Percentiles rank a stretch among this genome's conserved stretches.
Evolutionary conservation across 208 protist genomes (phyloP).

Genomic region (Acanthamoeba triangularis): DNA sequence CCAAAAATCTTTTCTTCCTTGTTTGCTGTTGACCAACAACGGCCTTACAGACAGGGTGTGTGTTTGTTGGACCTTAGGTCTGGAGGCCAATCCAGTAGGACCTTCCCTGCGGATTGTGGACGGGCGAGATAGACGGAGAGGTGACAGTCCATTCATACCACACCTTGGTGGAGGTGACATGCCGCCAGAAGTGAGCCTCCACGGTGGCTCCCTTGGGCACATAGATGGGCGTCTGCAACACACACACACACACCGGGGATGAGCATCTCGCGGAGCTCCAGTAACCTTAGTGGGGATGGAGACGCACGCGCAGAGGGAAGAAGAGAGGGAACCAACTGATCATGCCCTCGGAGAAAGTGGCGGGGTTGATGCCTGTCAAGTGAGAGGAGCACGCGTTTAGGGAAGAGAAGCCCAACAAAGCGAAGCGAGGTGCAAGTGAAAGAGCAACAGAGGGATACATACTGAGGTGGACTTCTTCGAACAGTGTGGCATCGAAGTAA

Average conservation of each 20-base stretch:
- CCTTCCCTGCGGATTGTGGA: conserved; percentile 93
- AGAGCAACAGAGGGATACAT: conserved; percentile 25
- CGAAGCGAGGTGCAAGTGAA: neutral
- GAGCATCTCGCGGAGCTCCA: neutral
- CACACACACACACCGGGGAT: neutral
- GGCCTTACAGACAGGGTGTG: too few relatives aligned
- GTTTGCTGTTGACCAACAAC: too few relatives aligned
- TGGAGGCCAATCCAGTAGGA: conserved; percentile 91
- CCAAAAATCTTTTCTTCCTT: too few relatives aligned
- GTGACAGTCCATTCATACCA: conserved; percentile 96
- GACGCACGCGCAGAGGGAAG: conserved; percentile 73
- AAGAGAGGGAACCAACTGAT: conserved; percentile 93
- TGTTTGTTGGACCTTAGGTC: too few relatives aligned
- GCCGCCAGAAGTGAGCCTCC: conserved; percentile 83
- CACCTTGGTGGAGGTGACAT: conserved; percentile 83
- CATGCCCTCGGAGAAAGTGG: conserved; percentile 92
- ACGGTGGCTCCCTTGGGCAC: conserved; percentile 82
- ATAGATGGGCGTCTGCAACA: conserved; percentile 89
- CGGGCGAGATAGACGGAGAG: conserved; percentile 78
- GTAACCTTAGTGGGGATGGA: neutral
- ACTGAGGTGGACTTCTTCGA: conserved; percentile 91
- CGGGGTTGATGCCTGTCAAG: conserved; percentile 87
- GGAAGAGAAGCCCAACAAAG: neutral
- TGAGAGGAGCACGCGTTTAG: neutral
- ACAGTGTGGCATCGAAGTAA: conserved; percentile 94